phyloP scores from a whole-genome alignment of 2,329 filamentous ascomycete genomes.

The Sclerotinia nivalis region DNA sequence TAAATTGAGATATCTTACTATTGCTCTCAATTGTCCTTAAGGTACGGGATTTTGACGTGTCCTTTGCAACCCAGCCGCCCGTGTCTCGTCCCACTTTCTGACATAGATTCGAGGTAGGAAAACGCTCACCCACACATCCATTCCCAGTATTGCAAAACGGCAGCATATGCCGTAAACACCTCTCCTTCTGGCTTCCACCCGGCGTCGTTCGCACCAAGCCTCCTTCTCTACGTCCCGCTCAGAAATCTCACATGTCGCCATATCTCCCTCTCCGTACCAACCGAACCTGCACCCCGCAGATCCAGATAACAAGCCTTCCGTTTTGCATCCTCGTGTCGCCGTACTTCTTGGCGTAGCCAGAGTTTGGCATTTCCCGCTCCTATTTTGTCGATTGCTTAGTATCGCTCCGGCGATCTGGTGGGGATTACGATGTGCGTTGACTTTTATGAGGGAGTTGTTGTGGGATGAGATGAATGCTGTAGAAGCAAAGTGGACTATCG shows the following conservation, averaged over 20 bases:
- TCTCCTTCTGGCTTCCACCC: conserved; percentile 40
- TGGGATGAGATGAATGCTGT: conserved; percentile 47
- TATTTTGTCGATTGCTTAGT: conserved; percentile 71
- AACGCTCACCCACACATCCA: not conserved
- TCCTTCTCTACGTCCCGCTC: conserved; percentile 19
- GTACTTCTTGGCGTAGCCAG: conserved; percentile 73
- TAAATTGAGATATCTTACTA: not conserved
- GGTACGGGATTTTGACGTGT: not conserved
- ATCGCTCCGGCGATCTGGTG: conserved; percentile 71
- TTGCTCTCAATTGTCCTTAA: not conserved
- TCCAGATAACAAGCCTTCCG: conserved; percentile 41
- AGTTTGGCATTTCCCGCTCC: conserved; percentile 72
- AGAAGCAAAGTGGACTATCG: conserved; percentile 46
- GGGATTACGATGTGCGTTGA: conserved; percentile 68
- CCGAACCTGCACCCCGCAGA: conserved; percentile 35
- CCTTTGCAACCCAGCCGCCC: not conserved
- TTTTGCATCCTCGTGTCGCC: conserved; percentile 75
- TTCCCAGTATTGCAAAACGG: conserved; percentile 38
- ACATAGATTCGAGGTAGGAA: conserved; percentile 9
- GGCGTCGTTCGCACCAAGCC: conserved; percentile 27
- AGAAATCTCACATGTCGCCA: conserved; percentile 17
- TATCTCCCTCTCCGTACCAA: conserved; percentile 24
- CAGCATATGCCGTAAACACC: conserved; percentile 41
- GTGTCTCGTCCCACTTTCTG: not conserved
- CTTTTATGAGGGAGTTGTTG: conserved; percentile 65